Evolutionary conservation across 371 early-diverging fungal genomes (phyloP), one percentile per base, ranked within the genome.

Genomic region (Cokeromyces recurvatus): DNA sequence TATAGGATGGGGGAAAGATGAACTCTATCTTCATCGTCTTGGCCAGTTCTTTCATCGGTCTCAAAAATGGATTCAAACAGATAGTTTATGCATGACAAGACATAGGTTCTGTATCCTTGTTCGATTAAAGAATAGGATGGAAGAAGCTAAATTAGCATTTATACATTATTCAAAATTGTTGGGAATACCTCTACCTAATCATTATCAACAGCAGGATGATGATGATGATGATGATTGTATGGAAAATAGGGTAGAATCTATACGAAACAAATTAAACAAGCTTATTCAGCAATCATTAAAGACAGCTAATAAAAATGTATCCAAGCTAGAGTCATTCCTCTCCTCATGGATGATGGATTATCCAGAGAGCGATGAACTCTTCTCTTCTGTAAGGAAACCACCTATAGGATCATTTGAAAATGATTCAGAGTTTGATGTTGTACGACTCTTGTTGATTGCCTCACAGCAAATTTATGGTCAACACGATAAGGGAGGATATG

Each of bases 81-180:
- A 90, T 53, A 85, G 82, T 35, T 74, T 83, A 5, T 69, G 73
- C 4, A 68, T 86, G 20, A 38, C 82, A 19, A 81, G 88, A 0
- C 82, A 79, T 50, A 55, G 86, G 2, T 74, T 84, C 51, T 70
- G 74, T 32, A 60, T 77, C 0, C 62, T 85, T 16, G 49, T 78
- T 4, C 66, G 61, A 16, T 42, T 81, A 16, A 86, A 86, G 15
- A 79, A 86, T n/a, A n/a, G n/a, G 39, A 82, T 75, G 48, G 78
- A 82, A 27, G 85, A 87, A 63, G 86, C 87, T 0, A 71, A 70
- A 10, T 51, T 79, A 54, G 82, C 87, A 8, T 54, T 87, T 1
- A 55, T 66, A 22, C 60, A 77, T 1, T 90, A 90, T 55, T 51
- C 77, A 44, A 64, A 72, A 31, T 46, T 82, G 38, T 59, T 76